A percentile compares a stretch with the other conserved stretches of the same genome.
Evolutionary conservation across 768 basidiomycete species (phyloP).

Genomic region (Russula brevipes): DNA sequence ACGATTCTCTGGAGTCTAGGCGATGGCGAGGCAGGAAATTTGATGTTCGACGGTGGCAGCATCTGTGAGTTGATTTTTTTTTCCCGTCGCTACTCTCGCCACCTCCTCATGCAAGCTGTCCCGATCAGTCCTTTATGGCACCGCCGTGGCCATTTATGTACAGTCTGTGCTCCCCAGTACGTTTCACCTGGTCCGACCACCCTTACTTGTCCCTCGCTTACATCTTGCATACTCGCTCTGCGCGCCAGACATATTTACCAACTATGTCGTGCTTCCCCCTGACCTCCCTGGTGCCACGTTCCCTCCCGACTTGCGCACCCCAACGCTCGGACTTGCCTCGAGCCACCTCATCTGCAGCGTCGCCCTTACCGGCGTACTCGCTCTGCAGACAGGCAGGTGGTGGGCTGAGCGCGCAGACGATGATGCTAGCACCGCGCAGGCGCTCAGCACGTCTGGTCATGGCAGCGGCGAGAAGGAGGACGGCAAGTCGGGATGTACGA

Average conservation of each 20-base stretch:
- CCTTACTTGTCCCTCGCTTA: constrained; percentile 7
- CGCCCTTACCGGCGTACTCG: constrained; percentile 79
- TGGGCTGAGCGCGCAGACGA: constrained; percentile 76
- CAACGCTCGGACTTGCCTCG: constrained; percentile 75
- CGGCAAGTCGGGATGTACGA: not conserved
- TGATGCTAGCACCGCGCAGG: constrained; percentile 40
- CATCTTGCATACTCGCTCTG: not conserved
- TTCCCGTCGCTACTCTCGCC: not conserved
- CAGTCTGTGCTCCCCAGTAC: constrained; percentile 76
- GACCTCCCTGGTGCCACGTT: constrained; percentile 50
- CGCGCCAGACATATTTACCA: constrained; percentile 47
- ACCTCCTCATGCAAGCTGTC: not conserved
- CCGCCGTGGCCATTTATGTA: constrained; percentile 65
- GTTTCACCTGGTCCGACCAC: constrained; percentile 27
- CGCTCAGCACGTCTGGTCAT: constrained; percentile 23
- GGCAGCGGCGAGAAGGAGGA: not conserved
- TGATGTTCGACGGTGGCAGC: constrained; percentile 90
- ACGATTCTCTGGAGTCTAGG: constrained; percentile 75
- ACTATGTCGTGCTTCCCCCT: constrained; percentile 39
- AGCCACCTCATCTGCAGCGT: constrained; percentile 84
- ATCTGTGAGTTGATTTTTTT: constrained; percentile 52
- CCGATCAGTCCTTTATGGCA: constrained; percentile 64
- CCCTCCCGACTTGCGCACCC: constrained; percentile 54
- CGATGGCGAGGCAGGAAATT: constrained; percentile 72
- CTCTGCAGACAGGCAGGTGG: constrained; percentile 76